Percentiles rank a stretch among this genome's conserved stretches.
phyloP scores from a whole-genome alignment of 2,329 filamentous ascomycete species.

The Fusarium dimerum region DNA sequence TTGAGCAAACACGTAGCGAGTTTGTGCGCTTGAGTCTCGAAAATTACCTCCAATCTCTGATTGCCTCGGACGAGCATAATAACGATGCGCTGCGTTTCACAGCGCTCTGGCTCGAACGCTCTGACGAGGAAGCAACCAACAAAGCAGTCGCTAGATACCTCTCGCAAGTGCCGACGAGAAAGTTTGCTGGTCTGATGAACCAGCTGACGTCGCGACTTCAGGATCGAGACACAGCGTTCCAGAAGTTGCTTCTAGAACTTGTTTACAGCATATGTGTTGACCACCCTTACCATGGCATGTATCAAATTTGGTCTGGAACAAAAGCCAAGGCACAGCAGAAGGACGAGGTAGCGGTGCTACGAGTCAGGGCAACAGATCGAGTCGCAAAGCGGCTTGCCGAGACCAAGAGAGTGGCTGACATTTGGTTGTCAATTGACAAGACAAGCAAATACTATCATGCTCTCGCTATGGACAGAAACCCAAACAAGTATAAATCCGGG shows the following conservation, averaged over 20 bases:
- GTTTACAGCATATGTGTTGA: conserved; percentile 85
- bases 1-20: conserved; percentile 73
- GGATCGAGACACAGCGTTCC: conserved; percentile 70
- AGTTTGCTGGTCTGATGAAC: conserved; percentile 92
- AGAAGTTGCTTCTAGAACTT: conserved; percentile 70
- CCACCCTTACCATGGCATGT: conserved; percentile 96
- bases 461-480: conserved; percentile 66
- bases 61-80: conserved; percentile 84
- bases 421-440: conserved; percentile 73
- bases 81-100: conserved; percentile 91
- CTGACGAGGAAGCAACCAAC: conserved; percentile 75
- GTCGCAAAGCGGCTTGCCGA: conserved; percentile 63
- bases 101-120: conserved; percentile 89
- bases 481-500: conserved; percentile 67
- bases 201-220: conserved; percentile 93
- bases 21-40: conserved; percentile 88
- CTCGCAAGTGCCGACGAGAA: conserved; percentile 76
- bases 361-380: conserved; percentile 70
- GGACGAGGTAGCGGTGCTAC: conserved; percentile 73
- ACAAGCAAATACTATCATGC: conserved; percentile 68
- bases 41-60: conserved; percentile 86
- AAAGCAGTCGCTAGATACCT: conserved; percentile 72
- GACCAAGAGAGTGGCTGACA: conserved; percentile 50
- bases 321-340: conserved; percentile 68
- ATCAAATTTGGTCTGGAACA: conserved; percentile 87